Conservation (phyloP, 805 yeast genomes). For the Starmerella tilneyi region DNA sequence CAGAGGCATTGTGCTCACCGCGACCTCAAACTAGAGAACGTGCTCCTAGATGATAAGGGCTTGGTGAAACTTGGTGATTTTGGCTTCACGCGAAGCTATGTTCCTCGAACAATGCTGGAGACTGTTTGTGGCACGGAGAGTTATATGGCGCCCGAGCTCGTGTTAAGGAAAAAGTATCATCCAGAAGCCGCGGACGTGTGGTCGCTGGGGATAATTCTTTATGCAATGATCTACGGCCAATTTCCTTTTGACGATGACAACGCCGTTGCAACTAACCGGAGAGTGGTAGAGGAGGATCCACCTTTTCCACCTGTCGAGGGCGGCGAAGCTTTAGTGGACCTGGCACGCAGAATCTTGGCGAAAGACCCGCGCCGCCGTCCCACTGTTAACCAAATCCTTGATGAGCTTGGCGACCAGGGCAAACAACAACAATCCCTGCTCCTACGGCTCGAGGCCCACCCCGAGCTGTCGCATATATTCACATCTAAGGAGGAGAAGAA, state of each 20-base stretch:
- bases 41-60: constrained; percentile 65
- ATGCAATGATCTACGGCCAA: constrained; percentile 70
- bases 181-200: constrained; percentile 78
- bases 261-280: constrained; percentile 47
- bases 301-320: constrained; percentile 32
- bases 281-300: constrained; percentile 60
- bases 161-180: constrained; percentile 55
- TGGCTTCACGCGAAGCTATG: constrained; percentile 81
- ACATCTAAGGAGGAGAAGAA: constrained; percentile 20
- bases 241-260: constrained; percentile 88
- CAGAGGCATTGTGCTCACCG: constrained; percentile 69
- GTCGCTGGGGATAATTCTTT: constrained; percentile 84
- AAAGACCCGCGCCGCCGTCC: constrained; percentile 65
- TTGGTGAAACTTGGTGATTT: constrained; percentile 82
- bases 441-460: constrained; percentile 23
- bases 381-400: constrained; percentile 41
- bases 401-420: constrained; percentile 39
- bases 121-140: constrained; percentile 92
- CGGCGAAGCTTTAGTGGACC: constrained; percentile 37
- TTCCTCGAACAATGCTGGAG: constrained; percentile 47
- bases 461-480: constrained; percentile 38
- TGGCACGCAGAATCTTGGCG: constrained; percentile 46
- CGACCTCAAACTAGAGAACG: constrained; percentile 67
- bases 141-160: constrained; percentile 92
- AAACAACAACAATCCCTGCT: constrained; percentile 35